Conservation (phyloP, 2,329 filamentous ascomycete species). For the Ceratocystis papillata region DNA sequence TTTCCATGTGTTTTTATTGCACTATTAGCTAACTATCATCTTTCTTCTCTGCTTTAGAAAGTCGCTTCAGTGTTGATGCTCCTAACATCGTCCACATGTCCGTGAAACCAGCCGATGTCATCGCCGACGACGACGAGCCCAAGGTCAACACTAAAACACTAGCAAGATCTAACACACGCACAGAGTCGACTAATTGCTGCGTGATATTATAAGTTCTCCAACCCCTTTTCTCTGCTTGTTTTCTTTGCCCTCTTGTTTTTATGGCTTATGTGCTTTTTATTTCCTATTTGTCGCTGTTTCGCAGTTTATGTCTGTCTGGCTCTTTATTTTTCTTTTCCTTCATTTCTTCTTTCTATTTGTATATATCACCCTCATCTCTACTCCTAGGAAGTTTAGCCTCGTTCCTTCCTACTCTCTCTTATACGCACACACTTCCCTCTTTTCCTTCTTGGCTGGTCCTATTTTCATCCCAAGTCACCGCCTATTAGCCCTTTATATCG, state of each 20-base stretch:
- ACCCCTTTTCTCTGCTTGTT: background rate
- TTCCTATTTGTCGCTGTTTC: background rate
- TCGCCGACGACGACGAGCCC: slow-evolving; percentile 67
- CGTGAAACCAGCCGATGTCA: slow-evolving; percentile 73
- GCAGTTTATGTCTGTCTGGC: background rate
- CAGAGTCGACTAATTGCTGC: slow-evolving; percentile 39
- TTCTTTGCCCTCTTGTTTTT: background rate
- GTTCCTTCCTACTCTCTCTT: background rate
- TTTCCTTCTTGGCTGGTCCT: background rate
- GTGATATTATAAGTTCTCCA: slow-evolving; percentile 38
- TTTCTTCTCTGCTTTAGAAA: slow-evolving; percentile 44
- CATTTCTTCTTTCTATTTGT: background rate
- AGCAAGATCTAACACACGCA: slow-evolving; percentile 34
- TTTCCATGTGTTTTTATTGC: background rate
- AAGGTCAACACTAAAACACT: slow-evolving; percentile 50
- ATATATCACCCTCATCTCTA: background rate
- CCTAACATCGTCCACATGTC: slow-evolving; percentile 94
- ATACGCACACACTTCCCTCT: no score
- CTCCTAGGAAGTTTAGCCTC: no score
- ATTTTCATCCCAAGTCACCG: background rate
- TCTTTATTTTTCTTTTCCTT: background rate
- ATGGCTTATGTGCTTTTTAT: background rate
- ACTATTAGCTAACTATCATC: background rate
- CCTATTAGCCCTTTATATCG: background rate
- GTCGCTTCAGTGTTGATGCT: slow-evolving; percentile 60